Evolutionary conservation across 768 basidiomycete genomes (phyloP).

Genomic region (Trametes cingulata): DNA sequence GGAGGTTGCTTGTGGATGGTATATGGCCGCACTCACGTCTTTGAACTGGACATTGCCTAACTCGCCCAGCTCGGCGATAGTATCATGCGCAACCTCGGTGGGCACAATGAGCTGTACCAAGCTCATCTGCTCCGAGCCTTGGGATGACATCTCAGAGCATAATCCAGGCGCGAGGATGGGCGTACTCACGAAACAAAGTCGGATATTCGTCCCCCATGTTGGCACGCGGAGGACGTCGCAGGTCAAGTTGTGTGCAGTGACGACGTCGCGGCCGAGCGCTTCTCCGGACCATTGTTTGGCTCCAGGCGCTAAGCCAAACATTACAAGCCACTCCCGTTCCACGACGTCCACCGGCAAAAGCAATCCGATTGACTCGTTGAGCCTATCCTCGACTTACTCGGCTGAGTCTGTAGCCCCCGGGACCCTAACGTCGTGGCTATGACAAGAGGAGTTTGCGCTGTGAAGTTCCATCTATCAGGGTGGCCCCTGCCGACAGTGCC

Average conservation of each 20-base stretch:
- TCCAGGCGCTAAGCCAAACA: conserved; percentile 2
- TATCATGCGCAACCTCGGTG: conserved; percentile 96
- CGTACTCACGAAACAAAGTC: conserved; percentile 73
- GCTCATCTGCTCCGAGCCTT: conserved; percentile 99
- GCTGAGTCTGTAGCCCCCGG: too few species aligned
- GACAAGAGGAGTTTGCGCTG: too few species aligned
- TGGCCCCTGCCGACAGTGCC: too few species aligned
- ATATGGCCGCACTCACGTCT: conserved; percentile 81
- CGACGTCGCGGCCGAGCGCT: conserved; percentile 8
- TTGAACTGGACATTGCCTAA: conserved; percentile 96
- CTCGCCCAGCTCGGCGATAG: conserved; percentile 93
- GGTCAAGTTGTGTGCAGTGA: conserved; percentile 11
- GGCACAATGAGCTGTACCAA: conserved; percentile 96
- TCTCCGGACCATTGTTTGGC: conserved; percentile 9
- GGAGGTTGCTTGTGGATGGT: not conserved
- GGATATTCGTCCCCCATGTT: conserved; percentile 80
- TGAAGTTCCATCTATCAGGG: too few species aligned
- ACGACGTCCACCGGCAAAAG: too few species aligned
- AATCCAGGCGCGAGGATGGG: not conserved
- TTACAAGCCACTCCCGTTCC: not conserved
- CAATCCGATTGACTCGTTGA: too few species aligned
- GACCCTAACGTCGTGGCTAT: too few species aligned
- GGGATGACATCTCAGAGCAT: conserved; percentile 14
- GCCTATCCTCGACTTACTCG: too few species aligned
- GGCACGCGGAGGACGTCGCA: conserved; percentile 13